These are phyloP conservation scores for Phytopythium montanum DNA, from an alignment of 352 stramenopile genomes.

Conservation along the genomic window DNA sequence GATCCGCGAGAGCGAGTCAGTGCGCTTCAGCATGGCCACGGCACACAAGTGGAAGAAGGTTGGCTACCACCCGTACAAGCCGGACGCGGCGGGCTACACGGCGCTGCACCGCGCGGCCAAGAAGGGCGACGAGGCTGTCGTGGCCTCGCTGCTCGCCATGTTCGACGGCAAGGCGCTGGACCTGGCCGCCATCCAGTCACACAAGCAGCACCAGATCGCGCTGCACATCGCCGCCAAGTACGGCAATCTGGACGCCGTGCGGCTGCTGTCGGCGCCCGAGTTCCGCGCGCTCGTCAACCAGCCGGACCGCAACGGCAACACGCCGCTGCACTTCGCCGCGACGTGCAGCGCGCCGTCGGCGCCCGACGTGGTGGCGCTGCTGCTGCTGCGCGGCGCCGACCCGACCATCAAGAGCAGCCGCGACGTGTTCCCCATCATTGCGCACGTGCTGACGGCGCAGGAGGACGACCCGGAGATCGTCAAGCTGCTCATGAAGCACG, in stretches of 20 bases:
- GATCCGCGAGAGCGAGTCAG: constrained; percentile 71
- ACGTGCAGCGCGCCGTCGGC: constrained; percentile 51
- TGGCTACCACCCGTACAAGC: constrained; percentile 82
- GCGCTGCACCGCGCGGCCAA: constrained; percentile 76
- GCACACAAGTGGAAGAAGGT: constrained; percentile 84
- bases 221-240: constrained; percentile 83
- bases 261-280: constrained; percentile 48
- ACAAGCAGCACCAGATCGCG: constrained; percentile 75
- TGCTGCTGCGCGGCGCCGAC: constrained; percentile 54
- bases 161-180: constrained; percentile 74
- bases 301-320: constrained; percentile 77
- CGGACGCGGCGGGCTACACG: constrained; percentile 74
- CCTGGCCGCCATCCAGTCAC: constrained; percentile 53
- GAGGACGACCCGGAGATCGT: constrained; percentile 67
- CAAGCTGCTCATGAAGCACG: constrained; percentile 69
- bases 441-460: constrained; percentile 69
- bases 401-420: constrained; percentile 68
- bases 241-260: constrained; percentile 55
- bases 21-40: constrained; percentile 75
- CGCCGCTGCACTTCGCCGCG: constrained; percentile 74
- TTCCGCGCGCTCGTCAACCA: constrained; percentile 58
- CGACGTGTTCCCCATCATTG: constrained; percentile 75
- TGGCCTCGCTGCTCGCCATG: constrained; percentile 72
- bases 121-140: constrained; percentile 57
- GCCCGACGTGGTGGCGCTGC: constrained; percentile 49